Evolutionary conservation across 2,329 filamentous ascomycete species (phyloP).

Genomic region (Xenoacremonium recifei): DNA sequence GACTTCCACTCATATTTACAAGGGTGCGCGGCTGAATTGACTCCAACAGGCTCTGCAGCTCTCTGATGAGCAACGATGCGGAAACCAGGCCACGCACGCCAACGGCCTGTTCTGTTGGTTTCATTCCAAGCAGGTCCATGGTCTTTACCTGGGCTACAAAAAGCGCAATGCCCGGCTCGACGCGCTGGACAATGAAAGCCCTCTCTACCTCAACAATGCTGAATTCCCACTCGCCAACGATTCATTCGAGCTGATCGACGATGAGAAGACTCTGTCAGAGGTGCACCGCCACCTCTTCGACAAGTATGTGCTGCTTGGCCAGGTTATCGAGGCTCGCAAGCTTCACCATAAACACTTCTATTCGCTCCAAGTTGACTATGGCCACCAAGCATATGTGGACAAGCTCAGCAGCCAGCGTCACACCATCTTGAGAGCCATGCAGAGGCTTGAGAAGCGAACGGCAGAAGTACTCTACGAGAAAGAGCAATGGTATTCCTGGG

Average conservation of each 20-base stretch:
- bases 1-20: too few species aligned
- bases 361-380: slow-evolving; percentile 21
- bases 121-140: slow-evolving; percentile 22
- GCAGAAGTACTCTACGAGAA: slow-evolving; percentile 21
- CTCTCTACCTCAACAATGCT: slow-evolving; percentile 11
- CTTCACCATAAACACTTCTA: slow-evolving; percentile 26
- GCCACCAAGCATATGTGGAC: slow-evolving; percentile 25
- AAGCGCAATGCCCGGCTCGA: slow-evolving; percentile 23
- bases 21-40: too few species aligned
- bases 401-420: slow-evolving; percentile 23
- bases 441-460: slow-evolving; percentile 14
- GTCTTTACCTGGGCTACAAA: slow-evolving; percentile 25
- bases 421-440: slow-evolving; percentile 14
- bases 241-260: slow-evolving; percentile 12
- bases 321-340: slow-evolving; percentile 25
- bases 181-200: slow-evolving; percentile 12
- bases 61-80: slow-evolving; percentile 53
- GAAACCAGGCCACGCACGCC: slow-evolving; percentile 42
- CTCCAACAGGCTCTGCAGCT: slow-evolving; percentile 16
- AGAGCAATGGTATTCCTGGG: slow-evolving; percentile 24
- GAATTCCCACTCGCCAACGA: slow-evolving; percentile 19
- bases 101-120: slow-evolving; percentile 24
- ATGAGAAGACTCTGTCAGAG: slow-evolving; percentile 11
- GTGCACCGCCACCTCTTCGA: slow-evolving; percentile 19
- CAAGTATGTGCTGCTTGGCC: slow-evolving; percentile 19